Conservation (phyloP, 1,284 basidiomycete species). For the Boletus sp. region DNA sequence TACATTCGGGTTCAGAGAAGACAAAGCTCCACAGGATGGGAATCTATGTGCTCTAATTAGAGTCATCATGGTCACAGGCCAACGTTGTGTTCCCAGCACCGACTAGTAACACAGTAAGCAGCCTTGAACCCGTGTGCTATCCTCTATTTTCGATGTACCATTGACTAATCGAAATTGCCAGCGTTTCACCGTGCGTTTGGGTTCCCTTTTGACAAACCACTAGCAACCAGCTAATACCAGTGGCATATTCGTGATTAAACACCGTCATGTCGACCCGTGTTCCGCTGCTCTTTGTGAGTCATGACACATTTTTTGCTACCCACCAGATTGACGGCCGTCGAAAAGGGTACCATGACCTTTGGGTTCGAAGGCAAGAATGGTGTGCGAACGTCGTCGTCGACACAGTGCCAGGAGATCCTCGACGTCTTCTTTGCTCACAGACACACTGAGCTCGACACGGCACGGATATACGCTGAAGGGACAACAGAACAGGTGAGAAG, state of each 20-base stretch:
- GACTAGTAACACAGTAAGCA: no score
- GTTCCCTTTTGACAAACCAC: neutral
- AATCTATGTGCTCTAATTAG: no score
- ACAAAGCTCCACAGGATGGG: no score
- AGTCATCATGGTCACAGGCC: no score
- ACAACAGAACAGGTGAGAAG: conserved; percentile 51
- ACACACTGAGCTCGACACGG: conserved; percentile 53
- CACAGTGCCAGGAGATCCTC: conserved; percentile 49
- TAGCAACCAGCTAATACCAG: neutral
- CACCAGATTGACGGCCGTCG: neutral
- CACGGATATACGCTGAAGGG: conserved; percentile 52
- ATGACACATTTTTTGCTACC: neutral
- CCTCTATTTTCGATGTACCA: neutral
- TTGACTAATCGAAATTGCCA: neutral
- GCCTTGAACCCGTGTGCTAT: no score
- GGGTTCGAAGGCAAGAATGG: conserved; percentile 49
- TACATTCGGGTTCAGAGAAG: no score
- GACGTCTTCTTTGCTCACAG: conserved; percentile 49
- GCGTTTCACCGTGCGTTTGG: neutral
- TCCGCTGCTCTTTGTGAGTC: conserved; percentile 45
- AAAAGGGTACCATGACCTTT: conserved; percentile 55
- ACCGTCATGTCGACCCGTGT: conserved; percentile 36
- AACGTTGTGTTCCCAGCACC: no score
- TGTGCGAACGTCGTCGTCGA: conserved; percentile 43
- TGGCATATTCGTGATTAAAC: neutral